A percentile compares a stretch with the other conserved stretches of the same genome.
Evolutionary conservation across 2,329 filamentous ascomycete genomes (phyloP).

Genomic region (Mycosphaerella sp.): DNA sequence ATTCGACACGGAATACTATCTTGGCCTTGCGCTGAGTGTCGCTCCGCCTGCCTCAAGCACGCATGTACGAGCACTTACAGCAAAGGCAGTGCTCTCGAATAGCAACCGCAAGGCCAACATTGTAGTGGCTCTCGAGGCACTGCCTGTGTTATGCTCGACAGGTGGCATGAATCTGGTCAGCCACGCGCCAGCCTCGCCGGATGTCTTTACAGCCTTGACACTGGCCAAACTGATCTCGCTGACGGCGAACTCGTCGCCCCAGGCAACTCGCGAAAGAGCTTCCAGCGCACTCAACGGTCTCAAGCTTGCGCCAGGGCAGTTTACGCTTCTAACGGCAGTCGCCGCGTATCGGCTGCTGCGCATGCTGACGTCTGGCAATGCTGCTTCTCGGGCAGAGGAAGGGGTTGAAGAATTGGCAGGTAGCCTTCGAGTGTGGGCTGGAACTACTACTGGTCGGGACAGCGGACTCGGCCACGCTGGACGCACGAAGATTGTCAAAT

Average conservation of each 20-base stretch:
- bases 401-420: constrained; percentile 42
- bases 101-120: constrained; percentile 47
- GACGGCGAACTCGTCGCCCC: constrained; percentile 17
- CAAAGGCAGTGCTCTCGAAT: constrained; percentile 54
- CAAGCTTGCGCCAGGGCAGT: constrained; percentile 35
- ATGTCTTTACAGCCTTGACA: constrained; percentile 52
- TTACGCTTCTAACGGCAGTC: constrained; percentile 43
- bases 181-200: constrained; percentile 51
- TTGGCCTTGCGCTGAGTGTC: constrained; percentile 63
- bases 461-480: constrained; percentile 38
- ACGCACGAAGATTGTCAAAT: constrained; percentile 36
- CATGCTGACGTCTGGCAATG: constrained; percentile 29
- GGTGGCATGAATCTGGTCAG: constrained; percentile 42
- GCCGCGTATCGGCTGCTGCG: constrained; percentile 40
- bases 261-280: constrained; percentile 35
- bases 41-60: constrained; percentile 75
- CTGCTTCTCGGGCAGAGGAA: constrained; percentile 30
- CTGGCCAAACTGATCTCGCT: constrained; percentile 54
- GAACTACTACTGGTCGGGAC: constrained; percentile 38
- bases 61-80: constrained; percentile 51
- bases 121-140: constrained; percentile 46
- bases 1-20: constrained; percentile 42
- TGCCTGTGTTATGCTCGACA: constrained; percentile 37
- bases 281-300: constrained; percentile 37
- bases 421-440: constrained; percentile 43